Evolutionary conservation across 345 rosid species (phyloP).

Genomic region (Toxicodendron radicans): DNA sequence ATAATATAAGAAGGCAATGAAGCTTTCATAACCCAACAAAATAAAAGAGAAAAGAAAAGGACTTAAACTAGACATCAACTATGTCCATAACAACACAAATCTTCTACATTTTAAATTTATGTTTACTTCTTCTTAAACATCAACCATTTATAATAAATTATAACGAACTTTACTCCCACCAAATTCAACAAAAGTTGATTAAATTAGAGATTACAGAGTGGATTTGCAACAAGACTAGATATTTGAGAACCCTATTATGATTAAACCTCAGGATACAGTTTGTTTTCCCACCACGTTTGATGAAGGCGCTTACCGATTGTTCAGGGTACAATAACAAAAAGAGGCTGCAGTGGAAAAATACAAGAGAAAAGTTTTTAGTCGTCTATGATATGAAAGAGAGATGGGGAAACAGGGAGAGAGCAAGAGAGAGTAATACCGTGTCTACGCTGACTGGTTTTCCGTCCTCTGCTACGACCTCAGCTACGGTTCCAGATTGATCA

Average conservation of each 20-base stretch:
- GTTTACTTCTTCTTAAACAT: slow-evolving; percentile 1
- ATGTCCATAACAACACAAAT: not conserved
- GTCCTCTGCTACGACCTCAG: slow-evolving; percentile 74
- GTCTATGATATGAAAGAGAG: not conserved
- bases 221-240: slow-evolving; percentile 8
- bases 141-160: not conserved
- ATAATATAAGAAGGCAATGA: too few species aligned
- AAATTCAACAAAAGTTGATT: slow-evolving; percentile 10
- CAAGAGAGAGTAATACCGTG: slow-evolving; percentile 47
- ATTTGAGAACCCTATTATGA: not conserved
- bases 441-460: slow-evolving; percentile 86
- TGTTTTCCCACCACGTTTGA: slow-evolving; percentile 11
- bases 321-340: slow-evolving; percentile 69
- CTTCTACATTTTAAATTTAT: not conserved
- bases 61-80: not conserved
- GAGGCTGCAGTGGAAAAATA: slow-evolving; percentile 58
- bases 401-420: not conserved
- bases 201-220: slow-evolving; percentile 18
- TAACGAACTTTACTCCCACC: not conserved
- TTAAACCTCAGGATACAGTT: slow-evolving; percentile 7
- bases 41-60: too few species aligned
- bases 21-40: too few species aligned
- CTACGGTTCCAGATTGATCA: slow-evolving; percentile 87
- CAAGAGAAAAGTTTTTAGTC: slow-evolving; percentile 1
- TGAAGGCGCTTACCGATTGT: slow-evolving; percentile 10